Base-by-base conservation (phyloP, 2,329 filamentous ascomycete species). In the Sporothrix luriei region DNA sequence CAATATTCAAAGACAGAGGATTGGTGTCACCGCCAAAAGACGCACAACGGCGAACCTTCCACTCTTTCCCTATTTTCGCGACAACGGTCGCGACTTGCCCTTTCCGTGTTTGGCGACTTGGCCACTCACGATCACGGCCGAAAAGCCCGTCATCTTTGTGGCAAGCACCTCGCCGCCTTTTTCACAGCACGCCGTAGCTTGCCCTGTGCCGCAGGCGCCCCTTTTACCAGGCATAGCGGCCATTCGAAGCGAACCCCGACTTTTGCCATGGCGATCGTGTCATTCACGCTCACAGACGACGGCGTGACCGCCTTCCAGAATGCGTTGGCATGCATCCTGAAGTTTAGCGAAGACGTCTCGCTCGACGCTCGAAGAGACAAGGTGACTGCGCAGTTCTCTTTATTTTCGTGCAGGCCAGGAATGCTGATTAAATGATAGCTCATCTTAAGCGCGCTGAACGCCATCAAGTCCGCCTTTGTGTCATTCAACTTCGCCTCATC, bases 391-490 rank as follows among this genome's bases (percentile, higher is more conserved):
- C 24, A 68, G 77, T 46, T n/a, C 13, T 14, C 29, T 26, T 16
- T 0, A 29, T 4, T 29, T 24, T 29, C 5, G 3, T 14, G 24
- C 55, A 14, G 24, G n/a, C 4, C 2, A 24, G 5, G 16, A 7
- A 6, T 13, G 13, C 62, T 71, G 29, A 71, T 62, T 26, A 11
- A 10, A 7, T 10, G 10, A 64, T 59, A 92, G 91, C 85, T 94
- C 73, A 84, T 89, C 4, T 82, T 94, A 68, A 92, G 90, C 16
- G 88, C 91, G 16, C 82, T 94, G 73, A 94, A 94, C 77, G 86
- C 87, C n/a, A 92, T 91, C 69, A 92, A 92, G 76, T 92, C 91
- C 4, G 91, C 90, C 21, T 94, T 94, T 77, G 88, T 90, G 33
- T 90, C 89, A 70, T 89, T 93, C 75, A 85, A 85, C 9, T 87